These are phyloP conservation scores for Aspergillus sp. DNA, from an alignment of 2,329 filamentous ascomycete species.

Conservation along the genomic window DNA sequence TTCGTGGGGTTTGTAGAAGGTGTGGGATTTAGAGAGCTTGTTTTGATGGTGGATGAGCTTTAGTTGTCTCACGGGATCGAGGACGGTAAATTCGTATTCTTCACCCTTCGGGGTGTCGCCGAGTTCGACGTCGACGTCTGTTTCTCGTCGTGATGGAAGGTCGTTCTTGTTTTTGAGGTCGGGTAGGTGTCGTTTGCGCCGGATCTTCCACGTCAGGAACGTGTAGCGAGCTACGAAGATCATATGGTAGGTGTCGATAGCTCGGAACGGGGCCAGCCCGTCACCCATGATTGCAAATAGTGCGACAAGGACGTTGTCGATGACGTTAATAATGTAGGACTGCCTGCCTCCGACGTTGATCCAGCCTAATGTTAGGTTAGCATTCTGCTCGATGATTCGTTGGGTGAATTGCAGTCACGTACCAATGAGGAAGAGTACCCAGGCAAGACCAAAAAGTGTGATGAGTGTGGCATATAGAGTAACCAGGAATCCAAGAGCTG, in stretches of 20 bases:
- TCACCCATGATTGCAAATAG: conserved; percentile 72
- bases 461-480: conserved; percentile 81
- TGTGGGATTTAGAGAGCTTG: conserved; percentile 80
- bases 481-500: conserved; percentile 76
- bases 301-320: conserved; percentile 70
- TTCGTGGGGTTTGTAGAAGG: conserved; percentile 87
- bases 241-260: conserved; percentile 86
- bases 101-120: conserved; percentile 47
- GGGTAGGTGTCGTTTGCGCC: conserved; percentile 63
- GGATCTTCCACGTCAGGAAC: conserved; percentile 64
- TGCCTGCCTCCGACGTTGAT: conserved; percentile 77
- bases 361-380: conserved; percentile 57
- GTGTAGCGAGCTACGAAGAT: conserved; percentile 75
- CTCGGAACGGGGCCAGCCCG: conserved; percentile 71
- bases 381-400: background rate
- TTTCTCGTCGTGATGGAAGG: conserved; percentile 54
- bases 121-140: conserved; percentile 48
- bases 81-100: conserved; percentile 61
- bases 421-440: conserved; percentile 89
- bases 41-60: conserved; percentile 73
- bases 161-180: conserved; percentile 69
- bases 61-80: conserved; percentile 66
- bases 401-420: conserved; percentile 16
- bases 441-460: conserved; percentile 80
- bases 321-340: conserved; percentile 68